phyloP scores from a whole-genome alignment of 164 flowering plant genomes.

The Taxillus chinensis region DNA sequence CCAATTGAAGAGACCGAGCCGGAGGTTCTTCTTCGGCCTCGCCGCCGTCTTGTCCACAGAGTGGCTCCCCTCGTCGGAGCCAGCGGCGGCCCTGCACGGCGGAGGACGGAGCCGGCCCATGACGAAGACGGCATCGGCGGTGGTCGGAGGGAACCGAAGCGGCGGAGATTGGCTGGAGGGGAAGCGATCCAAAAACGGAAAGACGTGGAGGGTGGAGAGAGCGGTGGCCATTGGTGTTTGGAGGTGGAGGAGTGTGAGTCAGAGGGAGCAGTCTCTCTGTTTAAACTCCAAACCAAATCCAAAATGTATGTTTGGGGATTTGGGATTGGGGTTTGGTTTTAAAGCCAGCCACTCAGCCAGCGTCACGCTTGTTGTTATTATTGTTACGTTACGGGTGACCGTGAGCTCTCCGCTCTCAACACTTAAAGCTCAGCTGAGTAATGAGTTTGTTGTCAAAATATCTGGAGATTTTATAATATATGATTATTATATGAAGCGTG shows the following conservation, averaged over 20 bases:
- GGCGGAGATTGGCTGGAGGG: constrained; percentile 42
- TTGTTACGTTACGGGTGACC: not conserved
- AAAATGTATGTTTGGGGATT: no score
- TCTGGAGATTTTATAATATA: constrained; percentile 5
- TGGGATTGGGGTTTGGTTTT: no score
- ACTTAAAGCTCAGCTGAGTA: constrained; percentile 1
- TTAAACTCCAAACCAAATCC: not conserved
- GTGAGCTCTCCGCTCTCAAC: not conserved
- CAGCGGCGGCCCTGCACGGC: constrained; percentile 35
- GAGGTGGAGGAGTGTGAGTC: not conserved
- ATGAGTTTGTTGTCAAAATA: not conserved
- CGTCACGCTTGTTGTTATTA: not conserved
- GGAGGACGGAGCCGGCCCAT: constrained; percentile 14
- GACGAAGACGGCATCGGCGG: constrained; percentile 12
- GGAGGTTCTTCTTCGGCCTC: constrained; percentile 24
- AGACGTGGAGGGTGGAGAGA: not conserved
- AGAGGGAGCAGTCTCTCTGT: not conserved
- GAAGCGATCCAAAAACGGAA: not conserved
- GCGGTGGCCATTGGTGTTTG: not conserved
- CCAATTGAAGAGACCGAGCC: constrained; percentile 25
- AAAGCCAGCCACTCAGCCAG: not conserved
- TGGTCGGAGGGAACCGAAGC: constrained; percentile 32
- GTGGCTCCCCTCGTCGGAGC: constrained; percentile 25
- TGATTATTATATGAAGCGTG: constrained; percentile 31
- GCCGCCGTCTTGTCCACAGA: constrained; percentile 14